Evolutionary conservation across 1,139 yeast genomes (phyloP).

Genomic region (Sugiyamaella grinbergsii): DNA sequence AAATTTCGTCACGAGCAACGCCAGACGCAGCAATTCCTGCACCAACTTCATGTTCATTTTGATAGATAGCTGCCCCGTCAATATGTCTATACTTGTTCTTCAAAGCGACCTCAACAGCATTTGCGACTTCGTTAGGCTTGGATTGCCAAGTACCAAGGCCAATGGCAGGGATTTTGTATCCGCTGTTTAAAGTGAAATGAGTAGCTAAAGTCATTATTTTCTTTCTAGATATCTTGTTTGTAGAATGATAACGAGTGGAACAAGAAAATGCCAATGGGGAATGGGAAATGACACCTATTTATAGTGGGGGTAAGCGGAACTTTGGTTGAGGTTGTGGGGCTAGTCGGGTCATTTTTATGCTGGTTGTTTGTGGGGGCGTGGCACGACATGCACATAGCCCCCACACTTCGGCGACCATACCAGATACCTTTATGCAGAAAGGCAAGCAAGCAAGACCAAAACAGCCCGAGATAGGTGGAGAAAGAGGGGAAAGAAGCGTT

Average conservation of each 20-base stretch:
- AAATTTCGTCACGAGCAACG: conserved; percentile 60
- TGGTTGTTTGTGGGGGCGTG: not conserved
- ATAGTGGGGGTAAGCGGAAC: conserved; percentile 12
- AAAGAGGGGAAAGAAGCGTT: too few relatives aligned
- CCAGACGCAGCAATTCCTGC: conserved; percentile 43
- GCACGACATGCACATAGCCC: not conserved
- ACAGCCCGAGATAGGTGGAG: too few relatives aligned
- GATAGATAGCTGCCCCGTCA: conserved; percentile 64
- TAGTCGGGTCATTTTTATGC: not conserved
- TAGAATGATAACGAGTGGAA: too few relatives aligned
- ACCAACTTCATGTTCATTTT: conserved; percentile 59
- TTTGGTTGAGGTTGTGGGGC: not conserved
- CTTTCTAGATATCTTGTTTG: not conserved
- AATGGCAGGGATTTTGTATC: conserved; percentile 48
- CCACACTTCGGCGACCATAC: not conserved
- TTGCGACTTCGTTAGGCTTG: conserved; percentile 41
- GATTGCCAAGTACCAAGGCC: conserved; percentile 68
- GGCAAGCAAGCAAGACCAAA: too few relatives aligned
- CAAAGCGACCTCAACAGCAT: conserved; percentile 52
- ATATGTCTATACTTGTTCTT: conserved; percentile 59
- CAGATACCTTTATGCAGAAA: not conserved
- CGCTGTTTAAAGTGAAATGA: conserved; percentile 35
- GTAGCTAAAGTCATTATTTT: conserved; percentile 16
- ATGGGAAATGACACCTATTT: conserved; percentile 5
- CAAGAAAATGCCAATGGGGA: not conserved